Conservation (phyloP, 2,329 filamentous ascomycete genomes). For the Albifimbria verrucaria region DNA sequence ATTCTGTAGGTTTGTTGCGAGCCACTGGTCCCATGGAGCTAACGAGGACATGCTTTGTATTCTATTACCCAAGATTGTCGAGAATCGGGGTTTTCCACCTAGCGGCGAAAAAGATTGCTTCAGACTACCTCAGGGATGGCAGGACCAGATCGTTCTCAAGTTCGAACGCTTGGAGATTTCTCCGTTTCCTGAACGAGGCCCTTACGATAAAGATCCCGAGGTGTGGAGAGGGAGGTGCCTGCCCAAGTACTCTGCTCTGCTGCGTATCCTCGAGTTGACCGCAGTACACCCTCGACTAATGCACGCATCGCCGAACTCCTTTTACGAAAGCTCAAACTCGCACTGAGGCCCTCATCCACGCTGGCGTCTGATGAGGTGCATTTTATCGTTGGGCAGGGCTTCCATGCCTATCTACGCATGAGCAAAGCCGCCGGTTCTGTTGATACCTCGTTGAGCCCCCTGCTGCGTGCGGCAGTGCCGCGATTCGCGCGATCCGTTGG, state of each 20-base stretch:
- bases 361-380: slow-evolving; percentile 61
- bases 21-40: slow-evolving; percentile 65
- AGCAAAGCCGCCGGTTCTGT: slow-evolving; percentile 54
- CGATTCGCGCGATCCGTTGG: slow-evolving; percentile 62
- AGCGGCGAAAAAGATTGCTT: slow-evolving; percentile 51
- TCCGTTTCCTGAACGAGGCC: slow-evolving; percentile 61
- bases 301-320: slow-evolving; percentile 64
- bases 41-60: slow-evolving; percentile 69
- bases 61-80: slow-evolving; percentile 63
- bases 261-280: slow-evolving; percentile 60
- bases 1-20: slow-evolving; percentile 64
- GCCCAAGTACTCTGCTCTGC: slow-evolving; percentile 64
- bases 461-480: slow-evolving; percentile 63
- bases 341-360: slow-evolving; percentile 58
- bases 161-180: slow-evolving; percentile 64
- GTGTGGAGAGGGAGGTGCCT: slow-evolving; percentile 62
- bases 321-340: slow-evolving; percentile 62
- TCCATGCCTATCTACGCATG: slow-evolving; percentile 69
- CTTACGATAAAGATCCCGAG: slow-evolving; percentile 59
- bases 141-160: slow-evolving; percentile 67
- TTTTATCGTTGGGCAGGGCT: slow-evolving; percentile 73
- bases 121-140: slow-evolving; percentile 64
- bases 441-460: slow-evolving; percentile 59
- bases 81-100: slow-evolving; percentile 51
- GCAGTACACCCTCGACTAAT: slow-evolving; percentile 64